These are phyloP conservation scores for Cercospora zeina DNA, from an alignment of 2,329 filamentous ascomycete species.

Conservation along the genomic window DNA sequence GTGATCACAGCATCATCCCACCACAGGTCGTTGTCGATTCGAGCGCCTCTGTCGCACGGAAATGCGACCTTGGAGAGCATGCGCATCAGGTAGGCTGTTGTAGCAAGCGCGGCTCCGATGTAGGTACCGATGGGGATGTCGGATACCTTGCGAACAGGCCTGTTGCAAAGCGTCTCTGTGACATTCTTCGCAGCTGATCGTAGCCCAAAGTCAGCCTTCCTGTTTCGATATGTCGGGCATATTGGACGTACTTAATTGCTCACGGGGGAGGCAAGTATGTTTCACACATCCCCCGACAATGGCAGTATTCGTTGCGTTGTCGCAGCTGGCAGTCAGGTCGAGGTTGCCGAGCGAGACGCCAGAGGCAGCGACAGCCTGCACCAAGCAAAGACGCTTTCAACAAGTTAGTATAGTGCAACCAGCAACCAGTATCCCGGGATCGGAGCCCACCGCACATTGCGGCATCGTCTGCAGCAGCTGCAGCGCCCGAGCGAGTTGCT, in stretches of 20 bases:
- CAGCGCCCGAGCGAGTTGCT: constrained; percentile 17
- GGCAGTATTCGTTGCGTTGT: constrained; percentile 23
- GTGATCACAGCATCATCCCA: constrained; percentile 26
- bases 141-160: constrained; percentile 11
- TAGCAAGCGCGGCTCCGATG: not conserved
- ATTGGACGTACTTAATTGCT: constrained; percentile 23
- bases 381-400: constrained; percentile 20
- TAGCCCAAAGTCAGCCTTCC: not conserved
- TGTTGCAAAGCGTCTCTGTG: constrained; percentile 17
- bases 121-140: not conserved
- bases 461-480: constrained; percentile 24
- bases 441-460: constrained; percentile 18
- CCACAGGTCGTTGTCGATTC: constrained; percentile 24
- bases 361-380: constrained; percentile 15
- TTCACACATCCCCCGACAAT: constrained; percentile 17
- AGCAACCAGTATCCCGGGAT: not conserved
- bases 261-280: constrained; percentile 17
- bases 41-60: constrained; percentile 18
- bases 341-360: constrained; percentile 18
- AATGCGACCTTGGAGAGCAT: constrained; percentile 17
- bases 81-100: constrained; percentile 14
- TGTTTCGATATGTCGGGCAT: not conserved
- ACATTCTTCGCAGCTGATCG: constrained; percentile 12
- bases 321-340: constrained; percentile 21
- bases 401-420: not conserved